Base-by-base conservation (phyloP, 2,329 filamentous ascomycete species). In the Ophiostoma tasmaniense region DNA sequence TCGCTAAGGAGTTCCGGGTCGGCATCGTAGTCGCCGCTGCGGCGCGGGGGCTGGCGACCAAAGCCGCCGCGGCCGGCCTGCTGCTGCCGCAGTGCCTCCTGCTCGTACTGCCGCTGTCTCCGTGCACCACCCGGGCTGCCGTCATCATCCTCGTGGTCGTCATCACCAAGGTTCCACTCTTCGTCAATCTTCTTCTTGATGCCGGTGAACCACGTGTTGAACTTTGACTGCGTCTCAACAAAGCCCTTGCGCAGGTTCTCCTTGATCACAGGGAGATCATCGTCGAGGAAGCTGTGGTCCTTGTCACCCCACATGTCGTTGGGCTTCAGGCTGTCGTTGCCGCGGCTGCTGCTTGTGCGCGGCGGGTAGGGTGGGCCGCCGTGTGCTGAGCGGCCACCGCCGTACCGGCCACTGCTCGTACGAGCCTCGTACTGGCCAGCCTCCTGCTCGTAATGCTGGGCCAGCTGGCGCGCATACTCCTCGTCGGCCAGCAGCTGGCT, bases 161-260 rank as follows among this genome's bases (percentile, higher is more conserved):
- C 85, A 68, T 89, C 86, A 8, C 88, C 86, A 30, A 93, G 90
- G 68, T 90, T 86, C 70, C 93, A 91, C 72, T 95, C 92, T 66
- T 95, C 94, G 75, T 98, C 93, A 42, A 99, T 86, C 78, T 89
- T 92, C 85, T 98, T 98, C 81, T 92, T 95, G 77, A 99, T 83
- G 72, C 88, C 93, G 66, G 87, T 90, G 74, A 99, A 92, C 93
- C 94, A 98, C 66, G 87, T 86, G 80, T 96, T 98, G 74, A 99
- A 91, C 76, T 91, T 96, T 68, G 87, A 89, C 80, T 98, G 95
- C 1, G 95, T 98, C 76, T 99, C 93, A 68, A 93, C 76, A 80
- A 99, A 99, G 3, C 95, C 95, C 80, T 98, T 96, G 76, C 90
- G 90, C 74, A 99, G 86, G 75, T 96, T 97, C 77, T 97, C 92